Evolutionary conservation across 2,329 filamentous ascomycete genomes (phyloP).

Genomic region (Hansfordia pulvinata): DNA sequence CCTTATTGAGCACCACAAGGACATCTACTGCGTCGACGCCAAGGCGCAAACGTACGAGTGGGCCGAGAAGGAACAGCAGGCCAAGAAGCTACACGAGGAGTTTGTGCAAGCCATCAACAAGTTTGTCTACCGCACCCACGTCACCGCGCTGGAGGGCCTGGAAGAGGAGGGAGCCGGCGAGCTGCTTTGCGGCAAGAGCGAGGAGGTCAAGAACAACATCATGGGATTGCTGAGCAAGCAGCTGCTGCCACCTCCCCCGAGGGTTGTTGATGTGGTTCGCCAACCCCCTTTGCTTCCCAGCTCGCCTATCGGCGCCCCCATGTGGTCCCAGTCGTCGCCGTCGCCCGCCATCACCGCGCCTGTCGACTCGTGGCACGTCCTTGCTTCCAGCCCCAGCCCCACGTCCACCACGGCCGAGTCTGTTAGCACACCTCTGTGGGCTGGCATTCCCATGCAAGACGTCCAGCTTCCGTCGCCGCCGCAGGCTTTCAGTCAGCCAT

Average conservation of each 20-base stretch:
- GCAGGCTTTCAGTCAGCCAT: constrained; percentile 68
- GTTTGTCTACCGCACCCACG: constrained; percentile 86
- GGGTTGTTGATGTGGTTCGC: constrained; percentile 79
- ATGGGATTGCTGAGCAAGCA: constrained; percentile 74
- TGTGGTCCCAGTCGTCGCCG: constrained; percentile 66
- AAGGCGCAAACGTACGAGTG: constrained; percentile 85
- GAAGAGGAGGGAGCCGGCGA: constrained; percentile 96
- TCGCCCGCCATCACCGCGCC: constrained; percentile 53
- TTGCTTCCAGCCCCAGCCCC: constrained; percentile 77
- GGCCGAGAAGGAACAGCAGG: constrained; percentile 90
- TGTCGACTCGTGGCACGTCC: constrained; percentile 79
- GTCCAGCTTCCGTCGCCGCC: constrained; percentile 66
- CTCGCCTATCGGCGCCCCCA: constrained; percentile 57
- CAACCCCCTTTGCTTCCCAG: constrained; percentile 77
- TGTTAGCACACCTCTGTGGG: constrained; percentile 57
- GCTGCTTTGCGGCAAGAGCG: constrained; percentile 78
- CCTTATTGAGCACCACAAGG: constrained; percentile 91
- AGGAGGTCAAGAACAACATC: constrained; percentile 84
- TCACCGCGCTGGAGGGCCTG: constrained; percentile 80
- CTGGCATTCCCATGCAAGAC: constrained; percentile 61
- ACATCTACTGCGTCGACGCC: constrained; percentile 82
- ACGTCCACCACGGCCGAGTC: constrained; percentile 59
- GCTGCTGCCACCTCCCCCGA: constrained; percentile 72
- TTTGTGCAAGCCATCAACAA: constrained; percentile 95
- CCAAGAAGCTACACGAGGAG: constrained; percentile 95